phyloP scores from a whole-genome alignment of 257 asterid species.

The Primulina eburnea region DNA sequence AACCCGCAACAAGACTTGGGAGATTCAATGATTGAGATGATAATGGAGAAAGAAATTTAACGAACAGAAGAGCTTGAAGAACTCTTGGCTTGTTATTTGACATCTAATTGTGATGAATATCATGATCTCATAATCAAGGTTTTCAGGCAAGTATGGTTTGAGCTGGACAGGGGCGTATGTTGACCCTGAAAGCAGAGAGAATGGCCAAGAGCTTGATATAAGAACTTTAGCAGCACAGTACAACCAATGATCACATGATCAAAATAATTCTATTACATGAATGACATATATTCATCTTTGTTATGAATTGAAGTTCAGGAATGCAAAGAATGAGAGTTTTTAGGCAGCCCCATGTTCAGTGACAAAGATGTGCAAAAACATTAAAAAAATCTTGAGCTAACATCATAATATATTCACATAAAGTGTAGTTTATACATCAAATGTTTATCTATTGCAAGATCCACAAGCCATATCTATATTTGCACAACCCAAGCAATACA shows the following conservation, averaged over 20 bases:
- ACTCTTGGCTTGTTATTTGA: conserved; percentile 76
- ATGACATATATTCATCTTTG: not conserved
- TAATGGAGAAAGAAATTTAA: conserved; percentile 51
- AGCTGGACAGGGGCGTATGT: conserved; percentile 40
- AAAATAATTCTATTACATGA: not conserved
- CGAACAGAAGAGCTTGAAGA: conserved; percentile 65
- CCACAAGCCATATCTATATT: conserved; percentile 30
- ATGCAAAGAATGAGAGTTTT: conserved; percentile 23
- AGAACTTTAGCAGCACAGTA: not conserved
- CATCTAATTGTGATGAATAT: conserved; percentile 57
- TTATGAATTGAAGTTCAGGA: conserved; percentile 24
- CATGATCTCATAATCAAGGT: conserved; percentile 70
- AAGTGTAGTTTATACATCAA: conserved; percentile 22
- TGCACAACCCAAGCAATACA: conserved; percentile 29
- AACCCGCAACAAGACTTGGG: conserved; percentile 67
- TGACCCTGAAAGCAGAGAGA: conserved; percentile 24
- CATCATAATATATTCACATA: conserved; percentile 31
- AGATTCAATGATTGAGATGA: conserved; percentile 91
- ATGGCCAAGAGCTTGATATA: conserved; percentile 14
- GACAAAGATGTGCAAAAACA: conserved; percentile 41
- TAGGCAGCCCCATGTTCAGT: conserved; percentile 22
- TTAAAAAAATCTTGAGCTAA: conserved; percentile 35
- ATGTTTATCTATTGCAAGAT: conserved; percentile 29
- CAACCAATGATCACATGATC: not conserved
- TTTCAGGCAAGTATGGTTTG: conserved; percentile 69